Base-by-base conservation (phyloP, 768 basidiomycete species). In the Phaeotremella skinneri region DNA sequence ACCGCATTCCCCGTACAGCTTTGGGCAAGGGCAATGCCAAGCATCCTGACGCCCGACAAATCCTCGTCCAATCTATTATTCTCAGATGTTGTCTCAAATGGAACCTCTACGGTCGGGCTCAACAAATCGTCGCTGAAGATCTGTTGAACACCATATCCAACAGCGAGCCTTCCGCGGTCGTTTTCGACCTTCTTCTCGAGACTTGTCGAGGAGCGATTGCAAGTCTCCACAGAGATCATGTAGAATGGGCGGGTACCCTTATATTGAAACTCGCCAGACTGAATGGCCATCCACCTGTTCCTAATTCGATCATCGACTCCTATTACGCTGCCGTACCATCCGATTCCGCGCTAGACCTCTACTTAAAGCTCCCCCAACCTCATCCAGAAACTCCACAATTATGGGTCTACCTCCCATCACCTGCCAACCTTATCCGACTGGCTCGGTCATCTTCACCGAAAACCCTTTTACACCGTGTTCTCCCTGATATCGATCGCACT, bases 41-140 rank as follows among this genome's bases (percentile, higher is more conserved):
- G 4, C 52, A 60, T 55, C 52, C 52, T 17, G 23, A 27, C 14
- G 9, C 42, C 16, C 4, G 53, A 23, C 34, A 52, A 13, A 49
- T 60, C 13, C 23, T 60, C 4, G 48, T 60, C 16, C 59, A 55
- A 26, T 30, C 52, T 2, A 45, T 53, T 16, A 52, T 50, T 2
- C 34, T 50, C 23, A 11, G 45, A 27, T 48, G 59, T 27, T 53
- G 51, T 30, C 42, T 59, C 17, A 23, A 27, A 6, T 59, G 58
- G 58, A 23, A 21, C 13, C 23, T 45, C 7, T 45, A 13, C 21
- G 43, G 43, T 13, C 43, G 43, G 23, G 21, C 13, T 20, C 43
- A 45, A 45, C 43, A 45, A 45, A 45, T 45, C 43, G 43, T 45
- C 7, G 20, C 43, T 20, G 43, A 45, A 45, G 43, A 45, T 20